Conservation (phyloP, 1,284 basidiomycete species). For the Abortiporus biennis region DNA sequence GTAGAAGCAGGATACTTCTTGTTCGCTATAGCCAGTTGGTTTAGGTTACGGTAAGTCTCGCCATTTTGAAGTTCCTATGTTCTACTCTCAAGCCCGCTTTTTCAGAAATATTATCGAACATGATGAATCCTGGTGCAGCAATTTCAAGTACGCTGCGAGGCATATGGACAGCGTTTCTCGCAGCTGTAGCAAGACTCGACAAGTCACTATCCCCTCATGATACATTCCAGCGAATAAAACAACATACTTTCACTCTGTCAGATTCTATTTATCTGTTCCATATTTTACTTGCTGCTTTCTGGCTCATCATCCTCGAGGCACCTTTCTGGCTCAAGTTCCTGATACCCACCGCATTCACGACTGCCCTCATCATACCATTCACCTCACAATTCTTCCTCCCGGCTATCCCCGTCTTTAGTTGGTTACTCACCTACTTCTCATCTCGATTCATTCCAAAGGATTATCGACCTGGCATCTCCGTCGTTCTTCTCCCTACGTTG, state of each 20-base stretch:
- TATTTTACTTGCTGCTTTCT: conserved; percentile 63
- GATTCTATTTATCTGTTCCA: conserved; percentile 66
- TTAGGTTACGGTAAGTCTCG: neutral
- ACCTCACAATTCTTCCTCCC: conserved; percentile 93
- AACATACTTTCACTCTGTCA: conserved; percentile 53
- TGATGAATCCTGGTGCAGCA: conserved; percentile 10
- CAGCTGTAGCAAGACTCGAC: conserved; percentile 66
- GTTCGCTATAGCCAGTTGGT: neutral
- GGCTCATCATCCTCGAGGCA: conserved; percentile 71
- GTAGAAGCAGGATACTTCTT: neutral
- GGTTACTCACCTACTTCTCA: conserved; percentile 83
- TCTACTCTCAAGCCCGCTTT: neutral
- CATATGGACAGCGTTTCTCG: conserved; percentile 46
- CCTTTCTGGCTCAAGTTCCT: conserved; percentile 77
- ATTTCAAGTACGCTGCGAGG: conserved; percentile 18
- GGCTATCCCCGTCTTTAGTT: conserved; percentile 82
- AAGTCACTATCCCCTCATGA: conserved; percentile 68
- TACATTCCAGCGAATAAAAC: conserved; percentile 57
- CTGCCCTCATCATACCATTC: conserved; percentile 76
- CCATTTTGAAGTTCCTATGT: neutral
- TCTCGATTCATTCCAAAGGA: conserved; percentile 78
- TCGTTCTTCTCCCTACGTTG: conserved; percentile 89
- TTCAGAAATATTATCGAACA: too few species aligned
- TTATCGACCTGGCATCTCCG: conserved; percentile 81
- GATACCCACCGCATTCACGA: conserved; percentile 71